A percentile compares a stretch with the other conserved stretches of the same genome.
phyloP scores from a whole-genome alignment of 106 monocot species.

The Acanthochlamys bracteata region DNA sequence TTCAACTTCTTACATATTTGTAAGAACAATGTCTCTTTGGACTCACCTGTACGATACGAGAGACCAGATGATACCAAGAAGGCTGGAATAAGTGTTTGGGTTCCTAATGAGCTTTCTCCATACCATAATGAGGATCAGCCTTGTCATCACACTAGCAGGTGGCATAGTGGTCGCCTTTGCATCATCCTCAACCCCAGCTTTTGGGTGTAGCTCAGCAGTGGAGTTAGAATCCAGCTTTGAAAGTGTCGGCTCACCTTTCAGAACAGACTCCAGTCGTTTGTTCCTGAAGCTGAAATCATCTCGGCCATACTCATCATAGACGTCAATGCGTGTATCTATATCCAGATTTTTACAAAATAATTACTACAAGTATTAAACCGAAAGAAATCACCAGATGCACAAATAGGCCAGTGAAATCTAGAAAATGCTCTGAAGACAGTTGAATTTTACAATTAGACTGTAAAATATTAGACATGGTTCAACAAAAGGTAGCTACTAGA shows the following conservation, averaged over 20 bases:
- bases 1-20: not conserved
- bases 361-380: not conserved
- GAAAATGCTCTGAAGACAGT: not conserved
- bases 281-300: slow-evolving; percentile 34
- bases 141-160: slow-evolving; percentile 33
- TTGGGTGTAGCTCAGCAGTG: slow-evolving; percentile 22
- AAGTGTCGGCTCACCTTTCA: slow-evolving; percentile 7
- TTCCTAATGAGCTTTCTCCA: slow-evolving; percentile 52
- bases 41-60: slow-evolving; percentile 38
- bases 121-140: slow-evolving; percentile 48
- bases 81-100: slow-evolving; percentile 49
- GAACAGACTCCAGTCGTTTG: not conserved
- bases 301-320: slow-evolving; percentile 13
- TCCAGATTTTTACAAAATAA: not conserved
- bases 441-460: not conserved
- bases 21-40: not conserved
- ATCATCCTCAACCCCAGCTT: not conserved
- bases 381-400: not conserved
- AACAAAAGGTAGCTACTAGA: too few species aligned
- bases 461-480: too few species aligned
- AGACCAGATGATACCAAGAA: slow-evolving; percentile 41
- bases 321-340: not conserved
- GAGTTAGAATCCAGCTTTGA: slow-evolving; percentile 27
- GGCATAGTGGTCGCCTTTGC: slow-evolving; percentile 9
- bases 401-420: not conserved